Evolutionary conservation across 352 stramenopile genomes (phyloP).

Genomic region (Phytophthora quininea): DNA sequence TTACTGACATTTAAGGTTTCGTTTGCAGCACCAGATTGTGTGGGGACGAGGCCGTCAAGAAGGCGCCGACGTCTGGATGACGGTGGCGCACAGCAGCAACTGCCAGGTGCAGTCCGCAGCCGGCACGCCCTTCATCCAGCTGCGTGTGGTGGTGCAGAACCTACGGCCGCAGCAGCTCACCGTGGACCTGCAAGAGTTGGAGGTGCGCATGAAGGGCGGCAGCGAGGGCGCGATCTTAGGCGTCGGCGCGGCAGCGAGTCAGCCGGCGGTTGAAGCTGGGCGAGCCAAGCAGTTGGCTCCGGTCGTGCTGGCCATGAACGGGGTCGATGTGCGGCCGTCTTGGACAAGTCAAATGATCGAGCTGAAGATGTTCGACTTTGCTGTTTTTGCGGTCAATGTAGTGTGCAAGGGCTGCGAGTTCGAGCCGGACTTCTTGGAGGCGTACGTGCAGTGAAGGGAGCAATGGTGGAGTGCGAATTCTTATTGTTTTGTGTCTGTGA

Average conservation of each 20-base stretch:
- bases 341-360: slow-evolving; percentile 41
- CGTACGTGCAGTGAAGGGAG: slow-evolving; percentile 21
- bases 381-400: slow-evolving; percentile 64
- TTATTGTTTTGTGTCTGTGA: not conserved
- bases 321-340: slow-evolving; percentile 36
- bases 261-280: slow-evolving; percentile 6
- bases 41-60: slow-evolving; percentile 73
- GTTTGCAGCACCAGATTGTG: slow-evolving; percentile 57
- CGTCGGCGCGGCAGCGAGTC: slow-evolving; percentile 17
- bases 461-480: too few species aligned
- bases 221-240: slow-evolving; percentile 53
- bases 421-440: slow-evolving; percentile 77
- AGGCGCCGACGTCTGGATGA: slow-evolving; percentile 77
- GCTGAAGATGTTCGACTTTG: slow-evolving; percentile 73
- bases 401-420: slow-evolving; percentile 75
- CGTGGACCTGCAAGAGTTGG: slow-evolving; percentile 64
- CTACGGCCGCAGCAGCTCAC: slow-evolving; percentile 55
- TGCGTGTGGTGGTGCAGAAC: slow-evolving; percentile 78
- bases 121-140: slow-evolving; percentile 55
- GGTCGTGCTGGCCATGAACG: slow-evolving; percentile 62
- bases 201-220: slow-evolving; percentile 77
- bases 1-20: not conserved
- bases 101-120: slow-evolving; percentile 50
- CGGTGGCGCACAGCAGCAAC: slow-evolving; percentile 70
- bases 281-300: slow-evolving; percentile 41